Percentiles rank a stretch among this genome's conserved stretches.
phyloP scores from a whole-genome alignment of 2,329 filamentous ascomycete genomes.

The Cordyceps militaris region DNA sequence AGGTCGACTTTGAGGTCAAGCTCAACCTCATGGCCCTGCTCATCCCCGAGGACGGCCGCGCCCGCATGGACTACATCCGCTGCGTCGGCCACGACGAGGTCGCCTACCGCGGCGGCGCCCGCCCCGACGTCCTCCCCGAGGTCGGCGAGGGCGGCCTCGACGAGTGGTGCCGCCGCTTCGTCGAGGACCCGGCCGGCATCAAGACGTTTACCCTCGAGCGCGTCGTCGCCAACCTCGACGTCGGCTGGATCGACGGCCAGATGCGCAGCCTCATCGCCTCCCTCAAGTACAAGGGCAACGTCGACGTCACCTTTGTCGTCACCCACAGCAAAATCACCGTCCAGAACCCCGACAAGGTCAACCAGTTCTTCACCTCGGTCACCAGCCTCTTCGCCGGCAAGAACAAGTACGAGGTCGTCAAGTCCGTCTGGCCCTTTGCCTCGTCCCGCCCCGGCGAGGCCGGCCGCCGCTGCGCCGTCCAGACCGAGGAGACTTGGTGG shows the following conservation, averaged over 20 bases:
- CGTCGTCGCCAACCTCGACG: slow-evolving; percentile 47
- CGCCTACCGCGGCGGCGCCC: slow-evolving; percentile 41
- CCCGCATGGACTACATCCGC: slow-evolving; percentile 47
- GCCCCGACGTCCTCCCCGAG: slow-evolving; percentile 36
- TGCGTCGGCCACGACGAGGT: slow-evolving; percentile 42
- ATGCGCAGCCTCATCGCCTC: slow-evolving; percentile 43
- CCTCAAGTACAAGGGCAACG: slow-evolving; percentile 42
- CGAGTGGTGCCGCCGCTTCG: slow-evolving; percentile 41
- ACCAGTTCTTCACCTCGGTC: slow-evolving; percentile 47
- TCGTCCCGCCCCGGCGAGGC: slow-evolving; percentile 38
- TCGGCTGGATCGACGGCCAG: slow-evolving; percentile 47
- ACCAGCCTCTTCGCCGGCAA: slow-evolving; percentile 45
- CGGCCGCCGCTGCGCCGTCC: slow-evolving; percentile 41
- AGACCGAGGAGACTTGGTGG: slow-evolving; percentile 52
- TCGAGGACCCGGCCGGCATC: slow-evolving; percentile 37
- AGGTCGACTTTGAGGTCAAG: slow-evolving; percentile 45
- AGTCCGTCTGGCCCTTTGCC: slow-evolving; percentile 52
- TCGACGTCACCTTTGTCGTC: slow-evolving; percentile 42
- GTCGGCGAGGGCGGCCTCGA: slow-evolving; percentile 38
- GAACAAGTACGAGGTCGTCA: slow-evolving; percentile 48
- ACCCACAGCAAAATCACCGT: slow-evolving; percentile 43
- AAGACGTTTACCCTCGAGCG: slow-evolving; percentile 47
- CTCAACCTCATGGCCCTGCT: slow-evolving; percentile 49
- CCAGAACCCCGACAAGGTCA: slow-evolving; percentile 45
- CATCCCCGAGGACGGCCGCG: slow-evolving; percentile 37